Percentiles rank a stretch among this genome's conserved stretches.
These are phyloP conservation scores for Herpotrichia juniperi DNA, from an alignment of 2,329 filamentous ascomycete genomes.

Conservation along the genomic window DNA sequence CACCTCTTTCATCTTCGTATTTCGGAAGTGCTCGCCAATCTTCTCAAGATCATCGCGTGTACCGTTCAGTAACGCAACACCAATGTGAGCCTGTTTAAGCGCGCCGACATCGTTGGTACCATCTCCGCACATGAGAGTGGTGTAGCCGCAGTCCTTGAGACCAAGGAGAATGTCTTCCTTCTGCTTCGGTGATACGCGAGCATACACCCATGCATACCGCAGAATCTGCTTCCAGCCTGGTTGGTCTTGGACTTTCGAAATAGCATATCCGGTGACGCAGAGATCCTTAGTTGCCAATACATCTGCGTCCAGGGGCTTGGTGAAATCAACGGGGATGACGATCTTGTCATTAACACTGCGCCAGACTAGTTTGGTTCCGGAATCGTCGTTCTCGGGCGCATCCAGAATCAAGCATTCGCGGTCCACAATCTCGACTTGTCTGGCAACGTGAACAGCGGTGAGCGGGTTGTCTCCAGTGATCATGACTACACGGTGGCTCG, in stretches of 20 bases:
- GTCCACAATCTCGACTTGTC: constrained; percentile 96
- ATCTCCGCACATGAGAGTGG: constrained; percentile 97
- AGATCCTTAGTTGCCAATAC: constrained; percentile 88
- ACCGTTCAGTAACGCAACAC: constrained; percentile 93
- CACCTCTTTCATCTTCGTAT: constrained; percentile 97
- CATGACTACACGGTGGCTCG: constrained; percentile 98
- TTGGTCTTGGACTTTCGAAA: constrained; percentile 86
- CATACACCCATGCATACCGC: constrained; percentile 95
- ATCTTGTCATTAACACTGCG: constrained; percentile 91
- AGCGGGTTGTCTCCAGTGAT: constrained; percentile 98
- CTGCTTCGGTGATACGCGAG: constrained; percentile 96
- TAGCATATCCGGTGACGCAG: constrained; percentile 92
- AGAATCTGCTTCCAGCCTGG: constrained; percentile 77
- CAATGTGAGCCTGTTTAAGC: constrained; percentile 96
- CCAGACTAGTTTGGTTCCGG: constrained; percentile 86
- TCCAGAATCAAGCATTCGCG: constrained; percentile 94
- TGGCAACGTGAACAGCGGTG: constrained; percentile 93
- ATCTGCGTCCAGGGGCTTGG: constrained; percentile 76
- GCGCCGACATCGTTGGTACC: constrained; percentile 98
- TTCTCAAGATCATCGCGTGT: constrained; percentile 87
- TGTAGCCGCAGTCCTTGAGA: constrained; percentile 95
- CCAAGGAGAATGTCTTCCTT: constrained; percentile 99
- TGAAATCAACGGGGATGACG: constrained; percentile 83
- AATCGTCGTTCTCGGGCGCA: constrained; percentile 86
- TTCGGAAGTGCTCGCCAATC: constrained; percentile 91